Evolutionary conservation across 129 eudicot species (phyloP).

Genomic region (Daucus carota): DH1_v3.0 NC_030388.2:23320001-23320500

Average conservation of each 20-base stretch:
- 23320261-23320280: constrained; percentile 31
- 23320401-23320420: constrained; percentile 39
- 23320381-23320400: constrained; percentile 59
- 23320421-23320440: constrained; percentile 34
- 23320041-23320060: constrained; percentile 73
- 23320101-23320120: neutral
- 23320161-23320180: neutral
- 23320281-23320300: constrained; percentile 27
- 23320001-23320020: constrained; percentile 36
- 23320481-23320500: constrained; percentile 1
- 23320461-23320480: constrained; percentile 43
- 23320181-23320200: neutral
- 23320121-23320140: neutral
- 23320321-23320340: constrained; percentile 50
- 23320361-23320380: constrained; percentile 48
- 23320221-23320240: constrained; percentile 22
- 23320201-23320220: neutral
- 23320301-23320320: constrained; percentile 35
- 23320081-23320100: constrained; percentile 5
- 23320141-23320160: neutral
- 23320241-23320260: constrained; percentile 63
- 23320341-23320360: constrained; percentile 61
- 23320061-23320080: constrained; percentile 64
- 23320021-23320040: constrained; percentile 38
- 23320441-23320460: constrained; percentile 32